These are phyloP conservation scores for Trypanosoma caninum DNA, from an alignment of 208 protist species.

Conservation along the genomic window DNA sequence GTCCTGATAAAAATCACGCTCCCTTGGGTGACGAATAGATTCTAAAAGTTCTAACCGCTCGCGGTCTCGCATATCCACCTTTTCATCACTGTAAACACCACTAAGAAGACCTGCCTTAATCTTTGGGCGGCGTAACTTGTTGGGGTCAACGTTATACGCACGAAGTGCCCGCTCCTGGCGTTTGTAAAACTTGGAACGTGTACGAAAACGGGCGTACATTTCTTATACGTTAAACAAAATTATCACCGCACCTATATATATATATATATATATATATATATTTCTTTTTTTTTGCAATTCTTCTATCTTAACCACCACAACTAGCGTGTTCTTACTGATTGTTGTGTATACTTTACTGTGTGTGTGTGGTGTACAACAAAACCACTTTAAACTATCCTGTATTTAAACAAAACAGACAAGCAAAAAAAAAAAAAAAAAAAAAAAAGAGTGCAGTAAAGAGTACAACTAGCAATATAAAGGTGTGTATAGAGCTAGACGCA, in stretches of 20 bases:
- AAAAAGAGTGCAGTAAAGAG: background rate
- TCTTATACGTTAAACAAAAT: background rate
- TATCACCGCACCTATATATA: background rate
- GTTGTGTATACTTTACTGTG: background rate
- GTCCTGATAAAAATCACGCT: constrained; percentile 90
- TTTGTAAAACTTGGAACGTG: constrained; percentile 82
- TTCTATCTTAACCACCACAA: background rate
- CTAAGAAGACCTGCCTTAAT: constrained; percentile 60
- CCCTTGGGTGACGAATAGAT: constrained; percentile 76
- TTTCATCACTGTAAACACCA: constrained; percentile 75
- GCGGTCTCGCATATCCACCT: constrained; percentile 68
- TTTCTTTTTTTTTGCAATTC: background rate
- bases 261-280: background rate
- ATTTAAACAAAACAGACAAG: background rate
- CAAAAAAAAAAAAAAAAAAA: constrained; percentile 11
- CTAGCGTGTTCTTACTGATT: background rate
- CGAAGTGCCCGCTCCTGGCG: constrained; percentile 36
- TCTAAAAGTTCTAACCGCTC: constrained; percentile 80
- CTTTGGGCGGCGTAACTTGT: constrained; percentile 59
- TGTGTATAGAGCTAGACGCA: background rate
- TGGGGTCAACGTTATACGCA: constrained; percentile 72
- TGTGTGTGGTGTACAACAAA: background rate
- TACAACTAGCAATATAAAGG: background rate
- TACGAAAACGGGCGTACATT: constrained; percentile 87
- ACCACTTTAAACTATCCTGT: background rate